Conservation (phyloP, 257 asterid species). For the Striga asiatica region DNA sequence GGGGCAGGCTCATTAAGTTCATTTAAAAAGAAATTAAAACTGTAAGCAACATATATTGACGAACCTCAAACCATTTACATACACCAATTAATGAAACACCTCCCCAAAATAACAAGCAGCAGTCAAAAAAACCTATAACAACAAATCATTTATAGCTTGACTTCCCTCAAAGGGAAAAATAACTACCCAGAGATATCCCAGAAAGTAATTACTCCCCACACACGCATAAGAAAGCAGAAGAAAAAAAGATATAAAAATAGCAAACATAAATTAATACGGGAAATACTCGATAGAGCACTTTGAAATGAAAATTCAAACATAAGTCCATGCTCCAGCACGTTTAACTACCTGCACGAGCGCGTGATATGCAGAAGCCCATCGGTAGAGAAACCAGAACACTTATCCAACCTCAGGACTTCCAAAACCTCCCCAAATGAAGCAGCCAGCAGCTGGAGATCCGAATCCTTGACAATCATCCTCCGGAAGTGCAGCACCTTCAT, state of each 20-base stretch:
- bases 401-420: slow-evolving; percentile 56
- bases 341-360: slow-evolving; percentile 46
- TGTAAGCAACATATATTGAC: neutral
- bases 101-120: neutral
- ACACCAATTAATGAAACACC: slow-evolving; percentile 3
- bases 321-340: neutral
- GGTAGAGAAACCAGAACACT: slow-evolving; percentile 80
- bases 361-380: slow-evolving; percentile 50
- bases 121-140: neutral
- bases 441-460: slow-evolving; percentile 56
- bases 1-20: neutral
- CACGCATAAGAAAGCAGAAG: too few relatives aligned
- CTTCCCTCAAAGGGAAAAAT: too few relatives aligned
- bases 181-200: too few relatives aligned
- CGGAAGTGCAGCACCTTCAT: slow-evolving; percentile 64
- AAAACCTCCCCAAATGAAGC: slow-evolving; percentile 23
- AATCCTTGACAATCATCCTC: slow-evolving; percentile 66
- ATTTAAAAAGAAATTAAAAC: slow-evolving; percentile 10
- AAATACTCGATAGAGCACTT: too few relatives aligned
- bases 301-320: neutral
- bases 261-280: too few relatives aligned
- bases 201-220: too few relatives aligned
- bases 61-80: slow-evolving; percentile 11
- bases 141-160: too few relatives aligned
- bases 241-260: neutral